Percentiles rank a stretch among this genome's conserved stretches.
These are phyloP conservation scores for Flaveria trinervia DNA, from an alignment of 129 eudicot genomes.

Conservation along the genomic window DNA sequence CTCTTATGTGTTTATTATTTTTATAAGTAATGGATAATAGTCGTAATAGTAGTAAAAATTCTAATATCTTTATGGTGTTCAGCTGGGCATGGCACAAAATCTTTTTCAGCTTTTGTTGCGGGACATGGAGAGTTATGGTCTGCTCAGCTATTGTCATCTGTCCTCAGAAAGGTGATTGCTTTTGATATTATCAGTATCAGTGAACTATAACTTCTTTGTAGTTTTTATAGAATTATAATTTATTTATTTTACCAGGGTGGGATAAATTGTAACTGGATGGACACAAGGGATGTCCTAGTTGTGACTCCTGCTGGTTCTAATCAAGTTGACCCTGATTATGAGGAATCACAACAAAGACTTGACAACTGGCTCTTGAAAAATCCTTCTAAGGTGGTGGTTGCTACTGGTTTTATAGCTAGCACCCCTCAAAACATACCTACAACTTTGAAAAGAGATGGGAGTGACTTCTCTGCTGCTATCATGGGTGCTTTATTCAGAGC, in stretches of 20 bases:
- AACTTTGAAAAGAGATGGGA: conserved; percentile 94
- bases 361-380: conserved; percentile 74
- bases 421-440: conserved; percentile 95
- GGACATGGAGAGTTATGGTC: conserved; percentile 99
- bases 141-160: conserved; percentile 76
- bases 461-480: conserved; percentile 98
- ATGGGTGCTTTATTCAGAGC: conserved; percentile 91
- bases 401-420: conserved; percentile 95
- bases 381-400: conserved; percentile 68
- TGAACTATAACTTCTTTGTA: neutral
- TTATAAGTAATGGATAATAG: neutral
- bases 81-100: conserved; percentile 97
- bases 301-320: conserved; percentile 83
- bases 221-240: neutral
- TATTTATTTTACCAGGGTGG: conserved; percentile 51
- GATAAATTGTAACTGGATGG: conserved; percentile 88
- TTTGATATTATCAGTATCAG: conserved; percentile 1
- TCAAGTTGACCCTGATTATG: conserved; percentile 97
- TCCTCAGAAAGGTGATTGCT: conserved; percentile 67
- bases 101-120: conserved; percentile 93
- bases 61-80: conserved; percentile 36
- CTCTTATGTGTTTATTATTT: neutral
- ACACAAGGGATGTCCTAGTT: conserved; percentile 81
- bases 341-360: conserved; percentile 78
- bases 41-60: neutral